Evolutionary conservation across 495 filamentous ascomycete genomes (phyloP).

Genomic region (Sporormia fimetaria): DNA sequence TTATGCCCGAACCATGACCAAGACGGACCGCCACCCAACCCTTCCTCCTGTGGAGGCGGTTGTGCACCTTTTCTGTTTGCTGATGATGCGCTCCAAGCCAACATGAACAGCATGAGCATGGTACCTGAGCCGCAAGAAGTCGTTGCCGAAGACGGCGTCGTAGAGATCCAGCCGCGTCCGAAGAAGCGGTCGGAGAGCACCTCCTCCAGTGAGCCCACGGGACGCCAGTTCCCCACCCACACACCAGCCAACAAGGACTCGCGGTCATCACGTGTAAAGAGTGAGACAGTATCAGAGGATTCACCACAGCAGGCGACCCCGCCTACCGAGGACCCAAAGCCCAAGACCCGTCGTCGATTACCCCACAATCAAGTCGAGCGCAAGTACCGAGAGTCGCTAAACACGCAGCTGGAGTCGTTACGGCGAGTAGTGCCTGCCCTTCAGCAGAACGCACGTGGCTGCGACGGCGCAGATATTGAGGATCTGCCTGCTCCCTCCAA

Average conservation of each 20-base stretch:
- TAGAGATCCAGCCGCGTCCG: slow-evolving; percentile 21
- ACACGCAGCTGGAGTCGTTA: slow-evolving; percentile 27
- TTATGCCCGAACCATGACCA: slow-evolving; percentile 26
- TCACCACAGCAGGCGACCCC: slow-evolving; percentile 5
- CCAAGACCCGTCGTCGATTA: slow-evolving; percentile 21
- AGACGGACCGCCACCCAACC: slow-evolving; percentile 23
- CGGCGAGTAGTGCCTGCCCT: slow-evolving; percentile 24
- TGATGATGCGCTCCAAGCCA: slow-evolving; percentile 12
- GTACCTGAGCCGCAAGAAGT: slow-evolving; percentile 8
- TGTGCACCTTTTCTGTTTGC: slow-evolving; percentile 28
- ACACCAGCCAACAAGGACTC: slow-evolving; percentile 2
- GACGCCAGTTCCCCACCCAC: slow-evolving; percentile 15
- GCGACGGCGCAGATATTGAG: slow-evolving; percentile 24
- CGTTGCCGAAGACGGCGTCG: slow-evolving; percentile 19
- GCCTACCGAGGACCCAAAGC: slow-evolving; percentile 8
- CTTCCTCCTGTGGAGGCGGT: slow-evolving; percentile 21
- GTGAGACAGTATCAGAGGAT: slow-evolving; percentile 7
- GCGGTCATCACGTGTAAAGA: slow-evolving; percentile 11
- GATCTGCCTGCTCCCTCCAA: slow-evolving; percentile 25
- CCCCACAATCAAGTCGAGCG: slow-evolving; percentile 30
- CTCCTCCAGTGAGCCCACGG: slow-evolving; percentile 14
- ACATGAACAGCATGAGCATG: slow-evolving; percentile 4
- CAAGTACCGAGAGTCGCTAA: slow-evolving; percentile 27
- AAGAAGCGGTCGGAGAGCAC: slow-evolving; percentile 23
- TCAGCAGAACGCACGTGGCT: slow-evolving; percentile 17